Evolutionary conservation across 768 basidiomycete species (phyloP).

Genomic region (Cystobasidium tubakii): DNA sequence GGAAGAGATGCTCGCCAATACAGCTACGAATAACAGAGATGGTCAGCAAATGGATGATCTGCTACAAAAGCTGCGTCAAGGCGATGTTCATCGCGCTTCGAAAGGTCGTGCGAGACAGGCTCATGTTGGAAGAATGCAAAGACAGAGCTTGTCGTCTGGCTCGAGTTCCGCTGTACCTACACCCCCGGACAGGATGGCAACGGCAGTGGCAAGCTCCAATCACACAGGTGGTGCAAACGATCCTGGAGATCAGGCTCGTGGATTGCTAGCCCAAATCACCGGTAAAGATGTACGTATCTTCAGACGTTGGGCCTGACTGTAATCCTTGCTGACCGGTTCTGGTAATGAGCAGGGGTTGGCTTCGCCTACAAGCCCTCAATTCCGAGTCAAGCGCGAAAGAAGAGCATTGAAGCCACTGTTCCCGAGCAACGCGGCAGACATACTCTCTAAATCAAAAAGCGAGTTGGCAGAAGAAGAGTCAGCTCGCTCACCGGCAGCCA

Average conservation of each 20-base stretch:
- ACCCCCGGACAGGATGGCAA: background rate
- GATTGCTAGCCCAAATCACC: conserved; percentile 19
- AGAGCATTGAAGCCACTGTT: background rate
- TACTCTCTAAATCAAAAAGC: background rate
- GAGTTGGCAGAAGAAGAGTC: background rate
- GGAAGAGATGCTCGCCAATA: background rate
- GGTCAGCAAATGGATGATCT: conserved; percentile 31
- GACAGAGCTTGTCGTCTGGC: background rate
- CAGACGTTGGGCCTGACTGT: background rate
- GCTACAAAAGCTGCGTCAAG: conserved; percentile 24
- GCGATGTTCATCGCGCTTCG: conserved; percentile 9
- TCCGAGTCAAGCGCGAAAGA: conserved; percentile 17
- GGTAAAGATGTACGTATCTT: conserved; percentile 12
- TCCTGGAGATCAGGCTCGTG: conserved; percentile 13
- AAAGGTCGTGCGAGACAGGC: background rate
- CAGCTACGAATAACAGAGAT: conserved; percentile 14
- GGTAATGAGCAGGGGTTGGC: background rate
- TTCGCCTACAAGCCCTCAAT: conserved; percentile 4
- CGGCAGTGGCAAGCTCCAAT: background rate
- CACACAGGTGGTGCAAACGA: background rate
- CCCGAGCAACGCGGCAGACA: background rate
- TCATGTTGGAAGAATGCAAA: conserved; percentile 13
- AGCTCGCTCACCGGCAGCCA: background rate
- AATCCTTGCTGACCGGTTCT: background rate
- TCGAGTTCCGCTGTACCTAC: background rate